Base-by-base conservation (phyloP, 148 eudicot species). In the Diospyros kaki region DNA sequence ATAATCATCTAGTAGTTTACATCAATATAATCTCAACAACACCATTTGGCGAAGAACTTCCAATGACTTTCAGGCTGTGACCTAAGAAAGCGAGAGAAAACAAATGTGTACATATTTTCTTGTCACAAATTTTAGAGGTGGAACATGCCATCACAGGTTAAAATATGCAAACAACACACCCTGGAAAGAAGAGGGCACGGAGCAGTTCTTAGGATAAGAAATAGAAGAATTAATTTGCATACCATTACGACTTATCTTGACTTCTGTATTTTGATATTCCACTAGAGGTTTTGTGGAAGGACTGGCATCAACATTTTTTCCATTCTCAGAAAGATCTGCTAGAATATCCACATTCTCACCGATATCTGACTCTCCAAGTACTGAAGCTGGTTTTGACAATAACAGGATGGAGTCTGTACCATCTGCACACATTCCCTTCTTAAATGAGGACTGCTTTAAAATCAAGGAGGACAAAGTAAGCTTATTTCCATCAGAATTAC, bases 391-490 rank as follows among this genome's bases (percentile, higher is more conserved):
- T 64, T 65, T 56, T 48, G 42, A 28, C 54, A 60, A 41, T 6
- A 11, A 12, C 61, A 63, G 46, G 50, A 45, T 6, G 3, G 66
- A 42, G 5, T 43, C 74, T 39, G 67, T 62, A 28, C 62, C 64
- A 73, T 77, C 81, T 83, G 77, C 53, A 73, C 14, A 64, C 54
- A 18, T 15, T 56, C 45, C 42, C 61, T 10, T 55, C 65, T 28
- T 58, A 68, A 28, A 28, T 3, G 28, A 28, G 28, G 28, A 28
- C 28, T 28, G 28, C 28, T 28, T 28, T 28, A 28, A 28, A 28
- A 28, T 28, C 28, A 28, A 28, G 28, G 28, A 28, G 28, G 28
- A 28, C 64, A 17, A 55, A 55, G 5, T 3, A 6, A 64, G 44
- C 55, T 46, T 48, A 4, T 48, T 48, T 48, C 52, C 8, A 48